Evolutionary conservation across 805 yeast genomes (phyloP).

Genomic region (Wickerhamiella azyma): DNA sequence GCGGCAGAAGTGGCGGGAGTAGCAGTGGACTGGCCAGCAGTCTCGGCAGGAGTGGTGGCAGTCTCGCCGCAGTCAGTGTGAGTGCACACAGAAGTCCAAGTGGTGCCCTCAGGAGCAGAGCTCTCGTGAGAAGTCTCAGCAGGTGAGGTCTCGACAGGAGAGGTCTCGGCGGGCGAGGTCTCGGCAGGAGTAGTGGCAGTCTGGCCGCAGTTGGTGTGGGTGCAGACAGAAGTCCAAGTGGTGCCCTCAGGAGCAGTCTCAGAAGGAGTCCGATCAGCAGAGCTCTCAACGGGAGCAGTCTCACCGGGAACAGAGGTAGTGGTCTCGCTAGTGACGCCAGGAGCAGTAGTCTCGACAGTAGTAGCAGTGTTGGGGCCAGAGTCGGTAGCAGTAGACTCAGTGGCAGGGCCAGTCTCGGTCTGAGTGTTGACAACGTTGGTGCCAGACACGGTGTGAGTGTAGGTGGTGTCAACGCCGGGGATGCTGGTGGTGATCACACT

Average conservation of each 20-base stretch:
- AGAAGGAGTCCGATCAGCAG: too few species aligned
- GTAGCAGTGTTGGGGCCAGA: not conserved
- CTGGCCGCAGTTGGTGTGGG: too few species aligned
- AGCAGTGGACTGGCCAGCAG: not conserved
- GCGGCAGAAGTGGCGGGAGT: not conserved
- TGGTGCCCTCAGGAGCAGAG: too few species aligned
- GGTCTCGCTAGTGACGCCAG: not conserved
- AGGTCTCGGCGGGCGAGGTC: too few species aligned
- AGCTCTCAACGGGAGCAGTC: too few species aligned
- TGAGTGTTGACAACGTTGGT: not conserved
- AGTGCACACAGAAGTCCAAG: too few species aligned
- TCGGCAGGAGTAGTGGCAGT: too few species aligned
- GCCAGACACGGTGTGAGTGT: not conserved
- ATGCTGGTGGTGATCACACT: not conserved
- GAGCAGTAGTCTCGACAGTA: not conserved
- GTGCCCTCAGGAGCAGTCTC: too few species aligned
- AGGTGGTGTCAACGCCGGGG: conserved; percentile 1
- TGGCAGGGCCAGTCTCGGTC: not conserved
- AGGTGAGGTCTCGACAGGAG: too few species aligned
- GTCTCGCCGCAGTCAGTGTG: not conserved
- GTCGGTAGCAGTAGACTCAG: not conserved
- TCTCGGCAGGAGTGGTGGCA: not conserved
- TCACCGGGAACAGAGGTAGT: not conserved
- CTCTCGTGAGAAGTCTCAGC: too few species aligned
- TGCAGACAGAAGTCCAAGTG: too few species aligned